These are phyloP conservation scores for Trametes coccinea DNA, from an alignment of 768 basidiomycete genomes.

Conservation along the genomic window DNA sequence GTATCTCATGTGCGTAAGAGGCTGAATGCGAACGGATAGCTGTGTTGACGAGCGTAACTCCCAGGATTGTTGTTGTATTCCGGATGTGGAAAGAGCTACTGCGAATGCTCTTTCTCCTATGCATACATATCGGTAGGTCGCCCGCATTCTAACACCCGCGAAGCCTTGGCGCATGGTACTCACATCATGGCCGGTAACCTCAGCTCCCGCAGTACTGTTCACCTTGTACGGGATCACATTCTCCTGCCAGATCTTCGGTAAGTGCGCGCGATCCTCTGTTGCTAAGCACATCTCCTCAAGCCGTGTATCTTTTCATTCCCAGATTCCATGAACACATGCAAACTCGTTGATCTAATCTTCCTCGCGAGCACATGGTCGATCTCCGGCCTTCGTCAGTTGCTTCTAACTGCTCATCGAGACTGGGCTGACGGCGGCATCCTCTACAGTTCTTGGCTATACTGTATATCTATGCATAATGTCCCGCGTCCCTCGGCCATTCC, in stretches of 20 bases:
- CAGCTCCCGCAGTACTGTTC: constrained; percentile 26
- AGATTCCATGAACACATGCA: constrained; percentile 26
- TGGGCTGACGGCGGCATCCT: not conserved
- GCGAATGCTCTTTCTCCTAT: constrained; percentile 26
- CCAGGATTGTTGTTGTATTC: constrained; percentile 31
- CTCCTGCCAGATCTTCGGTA: constrained; percentile 29
- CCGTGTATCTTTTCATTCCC: not conserved
- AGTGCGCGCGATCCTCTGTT: not conserved
- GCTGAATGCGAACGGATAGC: too few species aligned
- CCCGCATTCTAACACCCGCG: too few species aligned
- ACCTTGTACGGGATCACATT: constrained; percentile 23
- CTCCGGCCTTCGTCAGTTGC: constrained; percentile 26
- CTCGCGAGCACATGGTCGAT: constrained; percentile 24
- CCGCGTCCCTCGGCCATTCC: constrained; percentile 24
- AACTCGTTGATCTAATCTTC: constrained; percentile 19
- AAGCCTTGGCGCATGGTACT: not conserved
- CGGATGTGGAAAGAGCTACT: constrained; percentile 27
- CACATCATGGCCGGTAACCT: not conserved
- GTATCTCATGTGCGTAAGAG: constrained; percentile 30
- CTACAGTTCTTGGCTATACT: constrained; percentile 27
- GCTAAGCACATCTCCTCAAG: not conserved
- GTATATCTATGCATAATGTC: constrained; percentile 28
- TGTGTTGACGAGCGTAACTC: too few species aligned
- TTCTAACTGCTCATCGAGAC: not conserved
- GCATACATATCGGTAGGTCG: constrained; percentile 26